A percentile compares a stretch with the other conserved stretches of the same genome.
Evolutionary conservation across 305 asterid genomes (phyloP).

Genomic region (Stenogyne calaminthoides): DNA sequence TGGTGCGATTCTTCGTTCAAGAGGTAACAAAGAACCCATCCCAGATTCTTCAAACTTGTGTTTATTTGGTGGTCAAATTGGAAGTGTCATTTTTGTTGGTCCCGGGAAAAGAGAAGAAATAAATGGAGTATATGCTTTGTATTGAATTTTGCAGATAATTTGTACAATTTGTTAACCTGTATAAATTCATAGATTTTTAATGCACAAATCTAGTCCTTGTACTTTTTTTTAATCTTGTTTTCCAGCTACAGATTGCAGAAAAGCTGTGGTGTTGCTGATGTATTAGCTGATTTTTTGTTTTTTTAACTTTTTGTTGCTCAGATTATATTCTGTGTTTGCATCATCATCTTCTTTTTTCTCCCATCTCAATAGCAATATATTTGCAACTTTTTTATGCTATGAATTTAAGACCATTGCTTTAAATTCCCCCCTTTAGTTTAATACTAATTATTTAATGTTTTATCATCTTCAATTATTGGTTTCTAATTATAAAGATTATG

Average conservation of each 20-base stretch:
- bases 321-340: no score
- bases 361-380: no score
- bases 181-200: slow-evolving; percentile 12
- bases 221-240: neutral
- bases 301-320: neutral
- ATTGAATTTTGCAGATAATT: slow-evolving; percentile 7
- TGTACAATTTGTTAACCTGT: slow-evolving; percentile 23
- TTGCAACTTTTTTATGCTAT: no score
- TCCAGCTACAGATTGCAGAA: slow-evolving; percentile 18
- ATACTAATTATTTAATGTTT: no score
- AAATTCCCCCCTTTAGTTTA: no score
- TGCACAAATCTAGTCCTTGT: neutral
- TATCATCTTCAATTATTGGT: no score
- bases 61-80: slow-evolving; percentile 6
- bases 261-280: slow-evolving; percentile 18
- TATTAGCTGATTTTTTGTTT: neutral
- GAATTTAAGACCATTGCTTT: no score
- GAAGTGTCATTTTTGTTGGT: neutral
- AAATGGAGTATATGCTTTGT: neutral
- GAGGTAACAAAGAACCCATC: slow-evolving; percentile 1
- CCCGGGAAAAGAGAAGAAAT: neutral
- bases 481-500: no score
- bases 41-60: slow-evolving; percentile 7
- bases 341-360: no score
- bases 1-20: neutral